phyloP scores from a whole-genome alignment of 2,329 filamentous ascomycete genomes.

The Stagonosporopsis cucurbitacearum region DNA sequence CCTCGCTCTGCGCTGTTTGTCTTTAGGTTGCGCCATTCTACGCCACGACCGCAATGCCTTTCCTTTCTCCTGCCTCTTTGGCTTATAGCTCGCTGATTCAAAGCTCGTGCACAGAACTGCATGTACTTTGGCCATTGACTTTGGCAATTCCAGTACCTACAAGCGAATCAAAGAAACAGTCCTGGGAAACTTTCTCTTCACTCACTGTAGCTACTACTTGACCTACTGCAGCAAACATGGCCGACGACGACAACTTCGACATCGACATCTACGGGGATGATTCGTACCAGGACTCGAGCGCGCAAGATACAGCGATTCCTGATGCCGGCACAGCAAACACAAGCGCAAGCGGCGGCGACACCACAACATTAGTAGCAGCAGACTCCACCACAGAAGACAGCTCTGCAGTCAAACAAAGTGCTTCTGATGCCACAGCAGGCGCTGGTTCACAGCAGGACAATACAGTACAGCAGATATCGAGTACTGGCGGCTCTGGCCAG shows the following conservation, averaged over 20 bases:
- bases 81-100: conserved; percentile 47
- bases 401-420: conserved; percentile 24
- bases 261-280: conserved; percentile 74
- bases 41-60: conserved; percentile 22
- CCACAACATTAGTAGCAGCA: conserved; percentile 18
- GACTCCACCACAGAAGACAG: conserved; percentile 20
- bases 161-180: conserved; percentile 47
- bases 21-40: conserved; percentile 19
- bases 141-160: conserved; percentile 48
- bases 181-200: conserved; percentile 30
- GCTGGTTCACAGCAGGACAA: conserved; percentile 34
- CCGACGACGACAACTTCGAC: conserved; percentile 73
- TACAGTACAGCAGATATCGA: conserved; percentile 53
- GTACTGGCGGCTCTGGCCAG: conserved; percentile 50
- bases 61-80: conserved; percentile 18
- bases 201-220: conserved; percentile 35
- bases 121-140: conserved; percentile 48
- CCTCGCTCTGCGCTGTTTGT: conserved; percentile 39
- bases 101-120: conserved; percentile 42
- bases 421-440: conserved; percentile 29
- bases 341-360: conserved; percentile 33
- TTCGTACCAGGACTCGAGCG: conserved; percentile 39
- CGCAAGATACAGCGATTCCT: conserved; percentile 34
- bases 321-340: conserved; percentile 39
- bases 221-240: conserved; percentile 46